phyloP scores from a whole-genome alignment of 495 filamentous ascomycete species.

The Penicillium cinerascens region DNA sequence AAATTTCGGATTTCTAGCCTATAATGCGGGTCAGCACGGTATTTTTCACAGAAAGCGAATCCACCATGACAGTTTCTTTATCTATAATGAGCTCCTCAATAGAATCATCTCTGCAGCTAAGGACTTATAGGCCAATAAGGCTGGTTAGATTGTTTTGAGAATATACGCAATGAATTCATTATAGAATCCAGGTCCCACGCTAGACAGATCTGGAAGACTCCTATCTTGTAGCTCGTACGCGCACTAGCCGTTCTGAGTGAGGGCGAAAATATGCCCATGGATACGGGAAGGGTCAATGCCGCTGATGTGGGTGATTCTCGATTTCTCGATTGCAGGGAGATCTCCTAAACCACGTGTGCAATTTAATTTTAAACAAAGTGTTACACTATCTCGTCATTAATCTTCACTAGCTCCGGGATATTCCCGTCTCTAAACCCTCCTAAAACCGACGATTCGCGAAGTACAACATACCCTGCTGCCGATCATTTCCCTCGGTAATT shows the following conservation, averaged over 20 bases:
- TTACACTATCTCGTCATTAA: too few species aligned
- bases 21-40: background rate
- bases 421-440: too few species aligned
- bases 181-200: conserved; percentile 4
- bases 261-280: conserved; percentile 10
- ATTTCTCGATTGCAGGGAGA: too few species aligned
- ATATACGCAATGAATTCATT: conserved; percentile 1
- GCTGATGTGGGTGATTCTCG: conserved; percentile 49
- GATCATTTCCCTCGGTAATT: conserved; percentile 8
- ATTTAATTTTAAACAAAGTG: too few species aligned
- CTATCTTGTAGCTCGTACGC: conserved; percentile 10
- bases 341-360: too few species aligned
- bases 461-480: background rate
- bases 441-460: background rate
- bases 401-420: too few species aligned
- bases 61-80: background rate
- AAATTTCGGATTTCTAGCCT: background rate
- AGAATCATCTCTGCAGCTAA: conserved; percentile 1
- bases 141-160: conserved; percentile 7
- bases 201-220: conserved; percentile 5
- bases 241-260: conserved; percentile 7
- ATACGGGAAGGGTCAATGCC: conserved; percentile 4
- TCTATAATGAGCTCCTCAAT: conserved; percentile 9
- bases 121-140: conserved; percentile 8
- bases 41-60: background rate